Conservation (phyloP, 805 yeast genomes). For the Starmerella khaoyaiensis region DNA sequence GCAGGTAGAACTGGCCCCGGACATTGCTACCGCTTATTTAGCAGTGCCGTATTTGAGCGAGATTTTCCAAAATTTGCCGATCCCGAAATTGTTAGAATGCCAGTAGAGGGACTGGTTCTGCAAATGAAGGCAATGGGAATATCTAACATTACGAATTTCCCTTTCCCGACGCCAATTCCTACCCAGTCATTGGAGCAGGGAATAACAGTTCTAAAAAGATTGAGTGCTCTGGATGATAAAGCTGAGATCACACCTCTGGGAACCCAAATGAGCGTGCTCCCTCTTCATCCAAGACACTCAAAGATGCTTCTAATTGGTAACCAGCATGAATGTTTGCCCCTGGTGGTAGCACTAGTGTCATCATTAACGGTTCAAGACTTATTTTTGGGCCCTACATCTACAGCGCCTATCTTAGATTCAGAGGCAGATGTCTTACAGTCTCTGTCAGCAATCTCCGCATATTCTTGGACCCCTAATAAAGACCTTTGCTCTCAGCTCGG, state of each 20-base stretch:
- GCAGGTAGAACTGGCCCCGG: slow-evolving; percentile 99
- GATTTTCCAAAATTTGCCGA: slow-evolving; percentile 69
- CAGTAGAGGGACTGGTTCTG: slow-evolving; percentile 88
- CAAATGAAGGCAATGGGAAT: slow-evolving; percentile 97
- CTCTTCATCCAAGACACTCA: slow-evolving; percentile 85
- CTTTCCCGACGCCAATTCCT: slow-evolving; percentile 91
- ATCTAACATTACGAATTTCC: slow-evolving; percentile 78
- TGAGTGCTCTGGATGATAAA: slow-evolving; percentile 62
- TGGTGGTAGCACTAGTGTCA: slow-evolving; percentile 81
- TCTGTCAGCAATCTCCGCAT: slow-evolving; percentile 76
- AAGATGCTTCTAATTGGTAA: slow-evolving; percentile 80
- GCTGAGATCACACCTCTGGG: slow-evolving; percentile 66
- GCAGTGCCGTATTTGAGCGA: slow-evolving; percentile 85
- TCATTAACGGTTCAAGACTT: slow-evolving; percentile 87
- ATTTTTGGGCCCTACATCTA: slow-evolving; percentile 65
- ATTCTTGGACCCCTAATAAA: slow-evolving; percentile 25
- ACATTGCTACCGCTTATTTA: slow-evolving; percentile 80
- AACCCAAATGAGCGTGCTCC: slow-evolving; percentile 74
- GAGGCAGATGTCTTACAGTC: slow-evolving; percentile 62
- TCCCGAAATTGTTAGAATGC: slow-evolving; percentile 91
- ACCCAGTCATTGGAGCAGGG: slow-evolving; percentile 47
- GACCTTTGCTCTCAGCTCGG: slow-evolving; percentile 49
- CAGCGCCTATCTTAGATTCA: slow-evolving; percentile 55
- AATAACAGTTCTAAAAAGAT: slow-evolving; percentile 47
- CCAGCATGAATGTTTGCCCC: slow-evolving; percentile 74